A percentile compares a stretch with the other conserved stretches of the same genome.
Evolutionary conservation across 768 basidiomycete genomes (phyloP).

Genomic region (Mrakia hoshinonis): DNA sequence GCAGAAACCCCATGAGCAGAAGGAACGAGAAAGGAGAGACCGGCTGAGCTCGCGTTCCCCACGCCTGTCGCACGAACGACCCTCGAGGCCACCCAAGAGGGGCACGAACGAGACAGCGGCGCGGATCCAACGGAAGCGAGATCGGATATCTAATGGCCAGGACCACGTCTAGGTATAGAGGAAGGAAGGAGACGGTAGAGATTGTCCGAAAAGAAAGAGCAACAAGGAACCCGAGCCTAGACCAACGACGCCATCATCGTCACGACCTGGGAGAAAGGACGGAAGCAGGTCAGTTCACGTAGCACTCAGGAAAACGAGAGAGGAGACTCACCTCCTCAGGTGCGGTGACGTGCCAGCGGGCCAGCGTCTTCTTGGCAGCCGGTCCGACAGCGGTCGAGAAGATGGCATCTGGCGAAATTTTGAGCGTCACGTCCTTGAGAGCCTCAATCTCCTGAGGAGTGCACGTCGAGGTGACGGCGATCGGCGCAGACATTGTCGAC

Average conservation of each 20-base stretch:
- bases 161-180: background rate
- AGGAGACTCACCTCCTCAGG: slow-evolving; percentile 59
- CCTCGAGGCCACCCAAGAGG: no score
- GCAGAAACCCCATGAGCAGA: no score
- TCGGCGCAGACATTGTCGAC: slow-evolving; percentile 46
- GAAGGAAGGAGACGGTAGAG: background rate
- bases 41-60: no score
- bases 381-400: slow-evolving; percentile 94
- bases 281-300: background rate
- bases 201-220: background rate
- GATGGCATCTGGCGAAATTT: slow-evolving; percentile 58
- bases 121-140: background rate
- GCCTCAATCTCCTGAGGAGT: slow-evolving; percentile 38
- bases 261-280: slow-evolving; percentile 5
- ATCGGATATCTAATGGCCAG: background rate
- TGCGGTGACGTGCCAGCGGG: slow-evolving; percentile 83
- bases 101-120: background rate
- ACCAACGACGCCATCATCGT: background rate
- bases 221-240: background rate
- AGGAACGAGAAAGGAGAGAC: no score
- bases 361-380: slow-evolving; percentile 72
- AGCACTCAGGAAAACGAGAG: no score
- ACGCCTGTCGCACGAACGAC: no score
- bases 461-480: slow-evolving; percentile 46
- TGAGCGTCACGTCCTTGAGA: slow-evolving; percentile 50